Percentiles rank a stretch among this genome's conserved stretches.
Conservation (phyloP, 495 filamentous ascomycete genomes). For the Xylaria venustula region DNA sequence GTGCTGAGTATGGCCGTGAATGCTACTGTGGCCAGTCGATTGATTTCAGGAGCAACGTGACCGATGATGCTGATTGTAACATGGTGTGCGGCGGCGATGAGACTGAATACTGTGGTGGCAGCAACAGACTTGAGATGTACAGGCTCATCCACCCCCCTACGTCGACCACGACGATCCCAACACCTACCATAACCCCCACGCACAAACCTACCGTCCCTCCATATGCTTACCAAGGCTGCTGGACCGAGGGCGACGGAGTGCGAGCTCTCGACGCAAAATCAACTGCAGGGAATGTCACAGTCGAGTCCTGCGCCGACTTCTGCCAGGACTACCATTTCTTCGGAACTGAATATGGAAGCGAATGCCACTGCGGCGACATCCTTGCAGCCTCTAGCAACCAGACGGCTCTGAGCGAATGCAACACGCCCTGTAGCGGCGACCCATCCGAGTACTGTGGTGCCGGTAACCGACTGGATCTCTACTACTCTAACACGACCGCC, state of each 20-base stretch:
- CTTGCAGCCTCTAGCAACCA: slow-evolving; percentile 19
- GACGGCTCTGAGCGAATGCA: slow-evolving; percentile 28
- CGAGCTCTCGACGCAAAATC: slow-evolving; percentile 27
- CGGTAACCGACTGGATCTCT: slow-evolving; percentile 30
- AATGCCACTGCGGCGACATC: slow-evolving; percentile 39
- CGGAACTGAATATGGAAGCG: slow-evolving; percentile 35
- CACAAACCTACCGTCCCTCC: slow-evolving; percentile 33
- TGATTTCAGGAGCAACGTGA: slow-evolving; percentile 25
- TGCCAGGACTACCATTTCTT: slow-evolving; percentile 41
- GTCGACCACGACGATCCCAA: slow-evolving; percentile 14
- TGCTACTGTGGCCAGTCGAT: slow-evolving; percentile 41
- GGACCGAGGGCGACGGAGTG: slow-evolving; percentile 36
- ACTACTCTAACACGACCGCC: slow-evolving; percentile 21
- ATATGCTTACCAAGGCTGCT: slow-evolving; percentile 44
- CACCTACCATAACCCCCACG: slow-evolving; percentile 14
- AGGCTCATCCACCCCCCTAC: slow-evolving; percentile 17
- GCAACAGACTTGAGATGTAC: slow-evolving; percentile 34
- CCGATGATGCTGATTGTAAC: slow-evolving; percentile 33
- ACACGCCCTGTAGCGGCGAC: slow-evolving; percentile 30
- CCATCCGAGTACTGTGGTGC: slow-evolving; percentile 20
- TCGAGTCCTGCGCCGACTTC: slow-evolving; percentile 39
- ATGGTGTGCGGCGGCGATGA: slow-evolving; percentile 30
- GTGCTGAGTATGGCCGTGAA: slow-evolving; percentile 34
- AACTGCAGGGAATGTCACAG: slow-evolving; percentile 36
- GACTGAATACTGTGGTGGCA: slow-evolving; percentile 38